Evolutionary conservation across 495 filamentous ascomycete species (phyloP).

Genomic region (Pseudotulostoma volvatum): DNA sequence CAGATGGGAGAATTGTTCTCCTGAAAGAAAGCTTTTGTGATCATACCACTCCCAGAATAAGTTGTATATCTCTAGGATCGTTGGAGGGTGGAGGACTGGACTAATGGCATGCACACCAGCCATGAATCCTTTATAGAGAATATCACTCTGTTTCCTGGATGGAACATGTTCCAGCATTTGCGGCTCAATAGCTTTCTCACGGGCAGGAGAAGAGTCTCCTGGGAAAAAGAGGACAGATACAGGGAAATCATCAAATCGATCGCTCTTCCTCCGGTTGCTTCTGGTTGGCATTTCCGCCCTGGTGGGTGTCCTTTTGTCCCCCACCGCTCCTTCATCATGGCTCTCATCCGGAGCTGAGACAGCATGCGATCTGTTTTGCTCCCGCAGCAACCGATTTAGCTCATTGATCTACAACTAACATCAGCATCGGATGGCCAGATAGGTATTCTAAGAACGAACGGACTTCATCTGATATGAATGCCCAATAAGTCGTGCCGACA

Average conservation of each 20-base stretch:
- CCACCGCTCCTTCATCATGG: slow-evolving; percentile 8
- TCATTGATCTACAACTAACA: slow-evolving; percentile 24
- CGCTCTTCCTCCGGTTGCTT: background rate
- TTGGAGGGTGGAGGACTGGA: slow-evolving; percentile 29
- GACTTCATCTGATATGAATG: slow-evolving; percentile 35
- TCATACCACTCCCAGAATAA: slow-evolving; percentile 36
- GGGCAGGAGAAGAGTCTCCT: slow-evolving; percentile 20
- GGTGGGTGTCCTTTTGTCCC: slow-evolving; percentile 2
- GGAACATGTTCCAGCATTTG: slow-evolving; percentile 31
- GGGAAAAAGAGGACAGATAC: slow-evolving; percentile 25
- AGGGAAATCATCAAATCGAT: slow-evolving; percentile 16
- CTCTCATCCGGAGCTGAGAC: slow-evolving; percentile 10
- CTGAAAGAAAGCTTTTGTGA: slow-evolving; percentile 27
- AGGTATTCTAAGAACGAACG: background rate
- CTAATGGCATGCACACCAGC: slow-evolving; percentile 31
- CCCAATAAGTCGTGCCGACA: slow-evolving; percentile 36
- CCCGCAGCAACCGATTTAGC: slow-evolving; percentile 28
- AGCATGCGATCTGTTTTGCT: slow-evolving; percentile 27
- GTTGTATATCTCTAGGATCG: slow-evolving; percentile 25
- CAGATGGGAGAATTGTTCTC: slow-evolving; percentile 24
- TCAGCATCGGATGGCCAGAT: slow-evolving; percentile 2
- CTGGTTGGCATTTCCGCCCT: background rate
- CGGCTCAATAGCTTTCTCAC: slow-evolving; percentile 23
- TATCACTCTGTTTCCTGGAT: slow-evolving; percentile 29
- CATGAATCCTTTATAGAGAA: slow-evolving; percentile 32